These are phyloP conservation scores for Colletotrichum musicola DNA, from an alignment of 2,329 filamentous ascomycete species.

Conservation along the genomic window DNA sequence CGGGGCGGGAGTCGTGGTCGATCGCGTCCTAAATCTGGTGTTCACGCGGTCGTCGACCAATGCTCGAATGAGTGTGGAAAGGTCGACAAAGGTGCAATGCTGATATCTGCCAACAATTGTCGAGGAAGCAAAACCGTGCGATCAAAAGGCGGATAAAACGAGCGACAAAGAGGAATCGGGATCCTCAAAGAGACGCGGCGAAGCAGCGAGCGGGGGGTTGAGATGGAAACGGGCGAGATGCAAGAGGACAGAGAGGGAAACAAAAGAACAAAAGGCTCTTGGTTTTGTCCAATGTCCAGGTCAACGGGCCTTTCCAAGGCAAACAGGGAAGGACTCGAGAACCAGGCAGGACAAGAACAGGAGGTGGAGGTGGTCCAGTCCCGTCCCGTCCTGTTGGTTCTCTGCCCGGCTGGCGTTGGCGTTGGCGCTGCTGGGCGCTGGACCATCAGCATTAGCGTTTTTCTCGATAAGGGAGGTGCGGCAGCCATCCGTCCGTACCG, in stretches of 20 bases:
- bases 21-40: background rate
- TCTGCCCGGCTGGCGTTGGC: conserved; percentile 11
- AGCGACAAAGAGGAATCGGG: conserved; percentile 6
- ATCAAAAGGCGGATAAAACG: background rate
- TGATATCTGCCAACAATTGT: background rate
- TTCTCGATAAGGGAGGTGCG: conserved; percentile 16
- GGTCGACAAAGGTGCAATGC: background rate
- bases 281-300: background rate
- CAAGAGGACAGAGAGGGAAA: conserved; percentile 13
- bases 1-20: too few relatives aligned
- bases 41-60: background rate
- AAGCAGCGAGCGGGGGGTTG: background rate
- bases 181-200: background rate
- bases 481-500: conserved; percentile 19
- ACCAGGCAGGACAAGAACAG: background rate
- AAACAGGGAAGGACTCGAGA: too few relatives aligned
- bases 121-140: background rate
- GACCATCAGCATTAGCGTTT: background rate
- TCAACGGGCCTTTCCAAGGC: background rate
- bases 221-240: conserved; percentile 4
- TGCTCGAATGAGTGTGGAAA: conserved; percentile 6
- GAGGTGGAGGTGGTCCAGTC: background rate
- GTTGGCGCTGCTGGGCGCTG: conserved; percentile 1
- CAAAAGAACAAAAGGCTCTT: conserved; percentile 11
- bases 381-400: conserved; percentile 23